Conservation (phyloP, 352 stramenopile species). For the Phytophthora cryptogea region DNA sequence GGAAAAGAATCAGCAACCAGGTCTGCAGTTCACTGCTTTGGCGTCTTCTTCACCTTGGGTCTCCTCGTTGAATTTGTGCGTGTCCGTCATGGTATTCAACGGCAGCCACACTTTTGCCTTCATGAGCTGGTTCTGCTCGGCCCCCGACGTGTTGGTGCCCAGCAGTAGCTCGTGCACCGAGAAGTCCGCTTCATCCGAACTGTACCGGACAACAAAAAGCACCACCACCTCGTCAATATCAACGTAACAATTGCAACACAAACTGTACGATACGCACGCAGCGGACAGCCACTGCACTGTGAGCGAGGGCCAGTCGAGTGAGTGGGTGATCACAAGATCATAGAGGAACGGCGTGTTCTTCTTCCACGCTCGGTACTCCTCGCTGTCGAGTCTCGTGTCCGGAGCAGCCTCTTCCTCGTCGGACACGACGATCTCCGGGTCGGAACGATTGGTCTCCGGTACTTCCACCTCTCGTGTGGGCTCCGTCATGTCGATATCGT, state of each 20-base stretch:
- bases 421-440: slow-evolving; percentile 8
- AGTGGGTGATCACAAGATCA: slow-evolving; percentile 98
- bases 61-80: slow-evolving; percentile 96
- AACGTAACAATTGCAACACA: background rate
- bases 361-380: slow-evolving; percentile 99
- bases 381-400: slow-evolving; percentile 92
- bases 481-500: slow-evolving; percentile 9
- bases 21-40: background rate
- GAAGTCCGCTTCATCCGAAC: slow-evolving; percentile 82
- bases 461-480: slow-evolving; percentile 12
- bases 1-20: background rate
- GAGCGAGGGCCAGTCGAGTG: slow-evolving; percentile 98
- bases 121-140: slow-evolving; percentile 88
- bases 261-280: slow-evolving; percentile 5
- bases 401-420: slow-evolving; percentile 52
- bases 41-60: slow-evolving; percentile 42
- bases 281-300: slow-evolving; percentile 97
- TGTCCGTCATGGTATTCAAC: slow-evolving; percentile 91
- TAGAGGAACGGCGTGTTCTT: slow-evolving; percentile 99
- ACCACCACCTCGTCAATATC: background rate
- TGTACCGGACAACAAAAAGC: slow-evolving; percentile 3
- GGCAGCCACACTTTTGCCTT: slow-evolving; percentile 93
- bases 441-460: slow-evolving; percentile 5
- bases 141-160: slow-evolving; percentile 97
- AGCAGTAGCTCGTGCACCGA: slow-evolving; percentile 96